Percentiles rank a stretch among this genome's conserved stretches.
Conservation (phyloP, 2,329 filamentous ascomycete species). For the Stachybotrys chlorohalonatus region DNA sequence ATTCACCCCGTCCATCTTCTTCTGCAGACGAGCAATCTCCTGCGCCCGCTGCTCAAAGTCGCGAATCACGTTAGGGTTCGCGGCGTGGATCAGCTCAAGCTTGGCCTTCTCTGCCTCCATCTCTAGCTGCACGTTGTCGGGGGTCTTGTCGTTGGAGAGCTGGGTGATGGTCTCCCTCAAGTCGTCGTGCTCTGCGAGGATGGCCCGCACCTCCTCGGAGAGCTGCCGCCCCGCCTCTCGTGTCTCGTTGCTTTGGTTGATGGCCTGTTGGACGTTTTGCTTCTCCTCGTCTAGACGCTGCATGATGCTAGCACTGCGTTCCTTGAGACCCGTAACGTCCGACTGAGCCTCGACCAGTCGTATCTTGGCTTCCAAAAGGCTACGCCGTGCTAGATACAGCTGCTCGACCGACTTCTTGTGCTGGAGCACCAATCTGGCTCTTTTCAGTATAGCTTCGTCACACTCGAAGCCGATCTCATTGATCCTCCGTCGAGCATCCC, state of each 20-base stretch:
- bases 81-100: conserved; percentile 71
- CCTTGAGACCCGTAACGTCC: conserved; percentile 61
- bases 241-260: conserved; percentile 26
- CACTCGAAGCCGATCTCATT: conserved; percentile 41
- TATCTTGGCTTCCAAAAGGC: conserved; percentile 61
- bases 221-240: conserved; percentile 23
- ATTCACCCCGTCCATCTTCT: conserved; percentile 45
- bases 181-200: conserved; percentile 29
- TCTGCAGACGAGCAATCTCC: conserved; percentile 58
- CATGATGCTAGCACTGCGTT: conserved; percentile 53
- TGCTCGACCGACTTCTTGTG: conserved; percentile 51
- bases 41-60: conserved; percentile 67
- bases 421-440: conserved; percentile 42
- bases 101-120: conserved; percentile 66
- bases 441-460: conserved; percentile 46
- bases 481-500: conserved; percentile 27
- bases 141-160: conserved; percentile 38
- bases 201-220: conserved; percentile 25
- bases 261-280: conserved; percentile 22
- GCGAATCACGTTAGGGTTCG: conserved; percentile 64
- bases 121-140: conserved; percentile 61
- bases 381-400: conserved; percentile 53
- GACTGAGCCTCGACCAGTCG: conserved; percentile 72
- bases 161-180: conserved; percentile 30
- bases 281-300: conserved; percentile 38